These are phyloP conservation scores for Coemansia reversa DNA, from an alignment of 192 early-diverging fungal genomes.

Conservation along the genomic window DNA sequence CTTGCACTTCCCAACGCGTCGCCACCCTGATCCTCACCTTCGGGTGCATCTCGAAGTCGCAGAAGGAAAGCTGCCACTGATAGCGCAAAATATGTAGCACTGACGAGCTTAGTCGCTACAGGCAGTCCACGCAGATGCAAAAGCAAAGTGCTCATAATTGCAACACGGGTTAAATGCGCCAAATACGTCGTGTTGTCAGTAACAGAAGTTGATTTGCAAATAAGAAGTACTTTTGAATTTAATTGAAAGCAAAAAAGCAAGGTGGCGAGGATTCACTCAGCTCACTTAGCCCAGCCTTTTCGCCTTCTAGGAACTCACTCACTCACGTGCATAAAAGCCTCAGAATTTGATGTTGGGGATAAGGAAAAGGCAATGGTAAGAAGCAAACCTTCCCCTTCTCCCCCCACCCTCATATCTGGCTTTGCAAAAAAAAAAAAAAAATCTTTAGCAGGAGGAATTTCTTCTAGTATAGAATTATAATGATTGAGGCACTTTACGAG, in stretches of 20 bases:
- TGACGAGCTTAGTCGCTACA: slow-evolving; percentile 32
- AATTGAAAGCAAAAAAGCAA: not conserved
- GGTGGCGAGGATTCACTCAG: not conserved
- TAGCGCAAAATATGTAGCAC: slow-evolving; percentile 13
- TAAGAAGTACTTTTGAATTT: not conserved
- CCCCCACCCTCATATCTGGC: not conserved
- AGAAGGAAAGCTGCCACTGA: slow-evolving; percentile 23
- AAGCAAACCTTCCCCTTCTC: not conserved
- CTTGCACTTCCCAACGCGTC: slow-evolving; percentile 14
- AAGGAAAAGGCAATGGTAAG: not conserved
- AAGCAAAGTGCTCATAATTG: slow-evolving; percentile 33
- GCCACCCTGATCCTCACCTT: not conserved
- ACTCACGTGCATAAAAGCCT: not conserved
- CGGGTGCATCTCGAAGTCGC: slow-evolving; percentile 3
- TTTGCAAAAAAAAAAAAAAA: not conserved
- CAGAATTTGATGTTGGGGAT: not conserved
- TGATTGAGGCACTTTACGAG: slow-evolving; percentile 59
- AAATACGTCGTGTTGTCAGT: too few relatives aligned
- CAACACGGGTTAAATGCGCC: not conserved
- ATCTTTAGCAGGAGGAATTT: not conserved
- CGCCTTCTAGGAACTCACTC: not conserved
- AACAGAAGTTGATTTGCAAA: not conserved
- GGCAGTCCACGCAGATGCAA: slow-evolving; percentile 29
- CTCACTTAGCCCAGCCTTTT: not conserved
- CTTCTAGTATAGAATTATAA: not conserved